phyloP scores from a whole-genome alignment of 2,329 filamentous ascomycete species.

The Pyrenochaeta sp. region DNA sequence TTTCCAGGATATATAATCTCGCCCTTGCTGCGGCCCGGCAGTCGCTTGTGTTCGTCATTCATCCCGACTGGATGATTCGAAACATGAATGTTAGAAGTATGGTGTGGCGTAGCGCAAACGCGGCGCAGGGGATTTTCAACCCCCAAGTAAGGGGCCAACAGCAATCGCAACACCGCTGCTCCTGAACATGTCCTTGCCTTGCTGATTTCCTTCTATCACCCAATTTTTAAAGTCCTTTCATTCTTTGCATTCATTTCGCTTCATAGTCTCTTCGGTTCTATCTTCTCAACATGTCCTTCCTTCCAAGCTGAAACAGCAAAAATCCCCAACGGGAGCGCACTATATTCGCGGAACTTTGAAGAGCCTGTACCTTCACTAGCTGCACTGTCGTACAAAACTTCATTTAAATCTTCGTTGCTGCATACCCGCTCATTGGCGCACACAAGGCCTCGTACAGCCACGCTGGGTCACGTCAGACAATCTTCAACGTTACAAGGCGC shows the following conservation, averaged over 20 bases:
- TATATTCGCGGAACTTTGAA: background rate
- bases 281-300: no score
- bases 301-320: no score
- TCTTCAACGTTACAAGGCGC: slow-evolving; percentile 15
- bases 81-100: slow-evolving; percentile 10
- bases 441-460: slow-evolving; percentile 7
- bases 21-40: background rate
- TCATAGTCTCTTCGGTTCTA: no score
- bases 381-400: slow-evolving; percentile 10
- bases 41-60: slow-evolving; percentile 5
- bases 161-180: background rate
- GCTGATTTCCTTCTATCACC: background rate
- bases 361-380: background rate
- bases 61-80: slow-evolving; percentile 8
- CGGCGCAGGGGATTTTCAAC: slow-evolving; percentile 1
- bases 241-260: no score
- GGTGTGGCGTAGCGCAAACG: slow-evolving; percentile 10
- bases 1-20: slow-evolving; percentile 1
- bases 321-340: no score
- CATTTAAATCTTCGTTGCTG: slow-evolving; percentile 4
- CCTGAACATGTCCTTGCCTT: slow-evolving; percentile 2
- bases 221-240: no score
- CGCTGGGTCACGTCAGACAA: slow-evolving; percentile 5
- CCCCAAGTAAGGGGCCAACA: slow-evolving; percentile 5
- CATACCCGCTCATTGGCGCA: slow-evolving; percentile 9